These are phyloP conservation scores for Trifolium pratense DNA, from an alignment of 306 rosid genomes.

Conservation along the genomic window DNA sequence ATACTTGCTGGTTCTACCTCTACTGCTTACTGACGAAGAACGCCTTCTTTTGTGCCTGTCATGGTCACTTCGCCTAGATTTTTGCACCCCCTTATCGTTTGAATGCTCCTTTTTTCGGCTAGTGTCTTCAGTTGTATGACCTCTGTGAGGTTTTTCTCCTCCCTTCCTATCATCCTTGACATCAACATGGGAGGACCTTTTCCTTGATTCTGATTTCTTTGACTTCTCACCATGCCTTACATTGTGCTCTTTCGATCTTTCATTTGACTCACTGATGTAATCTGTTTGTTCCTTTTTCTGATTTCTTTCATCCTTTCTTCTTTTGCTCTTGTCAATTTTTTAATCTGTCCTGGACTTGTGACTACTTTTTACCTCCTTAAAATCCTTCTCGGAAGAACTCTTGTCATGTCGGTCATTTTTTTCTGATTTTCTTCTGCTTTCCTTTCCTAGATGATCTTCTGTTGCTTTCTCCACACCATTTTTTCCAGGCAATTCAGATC, in stretches of 20 bases:
- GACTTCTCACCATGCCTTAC: constrained; percentile 56
- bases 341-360: constrained; percentile 61
- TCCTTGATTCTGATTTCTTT: constrained; percentile 75
- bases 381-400: constrained; percentile 59
- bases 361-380: constrained; percentile 61
- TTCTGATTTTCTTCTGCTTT: constrained; percentile 55
- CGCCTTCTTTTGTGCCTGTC: constrained; percentile 74
- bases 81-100: constrained; percentile 74
- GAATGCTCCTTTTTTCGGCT: constrained; percentile 65
- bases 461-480: constrained; percentile 43
- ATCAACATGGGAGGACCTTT: constrained; percentile 63
- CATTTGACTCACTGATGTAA: constrained; percentile 63
- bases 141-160: constrained; percentile 58
- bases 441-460: constrained; percentile 54
- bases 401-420: constrained; percentile 51
- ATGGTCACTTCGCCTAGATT: constrained; percentile 64
- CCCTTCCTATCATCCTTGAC: constrained; percentile 70
- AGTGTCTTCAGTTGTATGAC: constrained; percentile 58
- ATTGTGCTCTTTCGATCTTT: constrained; percentile 60
- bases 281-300: constrained; percentile 64
- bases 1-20: constrained; percentile 75
- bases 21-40: constrained; percentile 73
- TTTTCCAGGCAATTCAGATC: constrained; percentile 54
- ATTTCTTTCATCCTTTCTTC: constrained; percentile 67
- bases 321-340: constrained; percentile 59